phyloP scores from a whole-genome alignment of 352 stramenopile genomes.

The Plasmopara viticola region DNA sequence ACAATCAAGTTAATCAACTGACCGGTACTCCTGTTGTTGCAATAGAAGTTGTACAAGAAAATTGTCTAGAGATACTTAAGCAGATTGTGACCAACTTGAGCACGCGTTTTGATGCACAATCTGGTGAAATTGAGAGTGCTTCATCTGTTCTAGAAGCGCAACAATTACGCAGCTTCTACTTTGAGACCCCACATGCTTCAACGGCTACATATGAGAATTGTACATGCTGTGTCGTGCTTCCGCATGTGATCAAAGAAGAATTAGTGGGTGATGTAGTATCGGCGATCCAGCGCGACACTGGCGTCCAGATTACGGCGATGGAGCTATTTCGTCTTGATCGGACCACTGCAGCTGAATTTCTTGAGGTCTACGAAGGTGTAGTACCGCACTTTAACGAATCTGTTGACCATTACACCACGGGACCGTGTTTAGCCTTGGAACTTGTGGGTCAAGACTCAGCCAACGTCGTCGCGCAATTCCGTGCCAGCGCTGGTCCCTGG shows the following conservation, averaged over 20 bases:
- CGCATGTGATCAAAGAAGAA: constrained; percentile 88
- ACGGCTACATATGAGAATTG: constrained; percentile 85
- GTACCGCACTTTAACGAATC: constrained; percentile 89
- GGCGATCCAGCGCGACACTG: constrained; percentile 54
- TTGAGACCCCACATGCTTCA: constrained; percentile 38
- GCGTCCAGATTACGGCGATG: constrained; percentile 82
- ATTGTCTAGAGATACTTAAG: constrained; percentile 61
- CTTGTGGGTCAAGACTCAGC: constrained; percentile 56
- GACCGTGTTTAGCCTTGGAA: constrained; percentile 87
- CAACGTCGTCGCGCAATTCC: constrained; percentile 65
- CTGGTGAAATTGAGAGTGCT: constrained; percentile 47
- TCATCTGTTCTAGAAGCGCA: constrained; percentile 46
- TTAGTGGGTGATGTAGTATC: constrained; percentile 76
- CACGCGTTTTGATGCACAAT: constrained; percentile 35
- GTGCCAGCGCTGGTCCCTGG: constrained; percentile 83
- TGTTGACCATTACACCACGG: constrained; percentile 86
- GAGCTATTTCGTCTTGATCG: constrained; percentile 86
- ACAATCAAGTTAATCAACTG: constrained; percentile 33
- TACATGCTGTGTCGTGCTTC: constrained; percentile 90
- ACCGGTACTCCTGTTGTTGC: constrained; percentile 37
- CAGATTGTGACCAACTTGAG: constrained; percentile 39
- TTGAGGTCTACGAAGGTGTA: constrained; percentile 89
- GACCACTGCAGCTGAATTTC: constrained; percentile 85
- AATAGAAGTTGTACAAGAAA: constrained; percentile 71
- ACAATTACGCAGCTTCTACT: constrained; percentile 54